Evolutionary conservation across 2,329 filamentous ascomycete species (phyloP), one percentile per base, ranked within the genome.

Genomic region (Verticillium klebahnii): DNA sequence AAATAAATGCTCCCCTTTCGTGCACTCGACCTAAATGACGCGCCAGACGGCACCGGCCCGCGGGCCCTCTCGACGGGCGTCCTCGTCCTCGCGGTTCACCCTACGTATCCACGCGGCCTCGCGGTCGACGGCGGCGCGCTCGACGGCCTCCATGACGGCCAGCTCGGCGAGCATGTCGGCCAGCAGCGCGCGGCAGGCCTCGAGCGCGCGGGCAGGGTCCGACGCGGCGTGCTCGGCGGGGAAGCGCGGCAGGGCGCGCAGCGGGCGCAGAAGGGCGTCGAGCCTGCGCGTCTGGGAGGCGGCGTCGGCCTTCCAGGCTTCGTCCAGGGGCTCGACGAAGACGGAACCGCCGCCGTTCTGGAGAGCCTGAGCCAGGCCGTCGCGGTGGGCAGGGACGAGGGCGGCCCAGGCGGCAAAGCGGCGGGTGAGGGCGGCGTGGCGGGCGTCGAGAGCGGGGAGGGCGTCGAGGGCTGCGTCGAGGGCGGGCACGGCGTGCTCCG

Each of bases 81-180:
- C 72, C 12, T 75, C 73, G 5, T 75, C 77, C 25, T 75, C 74
- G 57, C 77, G 70, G 67, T 82, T 86, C 75, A 84, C 81, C 62
- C 69, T 74, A 71, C 78, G 78, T 54, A 90, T 83, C 84, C 87
- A 89, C 52, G 76, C 77, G 61, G 80, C 79, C 72, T 90, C 88
- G 55, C 80, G 77, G 56, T 73, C 74, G 59, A 85, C 72, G 5
- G 85, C 82, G 67, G 86, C 85, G 56, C 74, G 75, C 73, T 89
- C 85, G 61, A 90, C 83, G 67, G 81, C 78, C 61, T 79, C 79
- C 87, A 90, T 90, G 63, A 82, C 63, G n/a, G 72, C 72, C 64
- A 90, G 74, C 75, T 90, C 88, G n/a, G 75, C 77, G 55, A 87
- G 72, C 86, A 89, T 89, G 39, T 81, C 84, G 57, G 75, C 69